These are phyloP conservation scores for Volvariella volvacea DNA, from an alignment of 1,284 basidiomycete species.

Conservation along the genomic window DNA sequence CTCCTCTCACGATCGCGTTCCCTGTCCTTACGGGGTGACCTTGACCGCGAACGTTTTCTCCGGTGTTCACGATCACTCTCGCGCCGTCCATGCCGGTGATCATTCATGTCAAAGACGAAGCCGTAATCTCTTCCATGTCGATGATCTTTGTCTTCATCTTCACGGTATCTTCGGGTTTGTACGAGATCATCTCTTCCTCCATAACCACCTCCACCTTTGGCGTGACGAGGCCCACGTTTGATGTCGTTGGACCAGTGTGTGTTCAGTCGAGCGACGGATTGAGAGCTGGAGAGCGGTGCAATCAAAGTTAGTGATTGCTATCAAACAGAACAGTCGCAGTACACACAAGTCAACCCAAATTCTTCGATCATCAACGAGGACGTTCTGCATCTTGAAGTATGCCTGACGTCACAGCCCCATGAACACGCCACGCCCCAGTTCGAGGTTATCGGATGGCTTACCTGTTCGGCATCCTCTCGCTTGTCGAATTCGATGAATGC, in stretches of 20 bases:
- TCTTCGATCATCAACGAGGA: constrained; percentile 95
- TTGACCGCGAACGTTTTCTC: background rate
- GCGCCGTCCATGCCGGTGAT: background rate
- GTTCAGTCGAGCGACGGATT: constrained; percentile 81
- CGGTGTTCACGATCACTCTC: background rate
- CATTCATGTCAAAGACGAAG: constrained; percentile 70
- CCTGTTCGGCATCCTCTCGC: constrained; percentile 88
- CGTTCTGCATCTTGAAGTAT: constrained; percentile 99
- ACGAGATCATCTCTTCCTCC: constrained; percentile 71
- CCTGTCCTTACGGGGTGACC: background rate
- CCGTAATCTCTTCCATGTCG: constrained; percentile 41
- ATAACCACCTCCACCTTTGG: constrained; percentile 38
- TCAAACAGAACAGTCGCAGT: constrained; percentile 1
- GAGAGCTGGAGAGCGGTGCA: constrained; percentile 50
- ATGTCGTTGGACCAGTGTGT: constrained; percentile 71
- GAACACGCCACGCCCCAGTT: constrained; percentile 4
- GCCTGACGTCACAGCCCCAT: constrained; percentile 42
- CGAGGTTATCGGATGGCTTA: constrained; percentile 22
- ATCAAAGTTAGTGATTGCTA: constrained; percentile 1
- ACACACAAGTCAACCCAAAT: constrained; percentile 97
- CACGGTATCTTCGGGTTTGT: constrained; percentile 58
- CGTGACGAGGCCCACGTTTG: constrained; percentile 39
- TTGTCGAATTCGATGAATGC: constrained; percentile 99
- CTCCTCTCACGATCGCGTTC: background rate
- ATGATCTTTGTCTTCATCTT: constrained; percentile 25